phyloP scores from a whole-genome alignment of 345 rosid species.

The Aethionema arabicum region DNA sequence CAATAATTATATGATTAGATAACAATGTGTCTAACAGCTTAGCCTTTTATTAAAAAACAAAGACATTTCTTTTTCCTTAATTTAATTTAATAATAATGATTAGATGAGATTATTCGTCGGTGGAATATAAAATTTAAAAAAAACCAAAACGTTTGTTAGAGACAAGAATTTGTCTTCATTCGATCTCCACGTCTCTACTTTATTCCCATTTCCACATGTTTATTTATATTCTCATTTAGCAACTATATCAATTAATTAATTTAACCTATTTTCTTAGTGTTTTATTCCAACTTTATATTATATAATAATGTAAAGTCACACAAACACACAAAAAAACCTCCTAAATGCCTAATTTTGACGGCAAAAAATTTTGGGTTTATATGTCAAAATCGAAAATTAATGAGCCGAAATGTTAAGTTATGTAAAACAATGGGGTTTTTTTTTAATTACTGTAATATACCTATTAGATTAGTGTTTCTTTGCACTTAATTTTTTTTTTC shows the following conservation, averaged over 20 bases:
- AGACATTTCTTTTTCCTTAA: neutral
- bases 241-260: slow-evolving; percentile 23
- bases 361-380: neutral
- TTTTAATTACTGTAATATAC: slow-evolving; percentile 35
- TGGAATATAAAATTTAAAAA: slow-evolving; percentile 23
- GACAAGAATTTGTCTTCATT: slow-evolving; percentile 26
- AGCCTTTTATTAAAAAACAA: slow-evolving; percentile 23
- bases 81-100: slow-evolving; percentile 1
- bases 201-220: slow-evolving; percentile 38
- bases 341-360: too few relatives aligned
- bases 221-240: slow-evolving; percentile 16
- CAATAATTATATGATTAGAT: slow-evolving; percentile 8
- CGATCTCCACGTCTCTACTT: slow-evolving; percentile 30
- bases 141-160: slow-evolving; percentile 19
- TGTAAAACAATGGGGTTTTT: neutral
- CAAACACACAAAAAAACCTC: too few relatives aligned
- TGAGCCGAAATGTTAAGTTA: neutral
- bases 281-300: slow-evolving; percentile 1
- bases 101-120: slow-evolving; percentile 34
- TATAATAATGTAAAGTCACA: too few relatives aligned
- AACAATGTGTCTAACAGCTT: slow-evolving; percentile 52
- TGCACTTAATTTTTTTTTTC: too few relatives aligned
- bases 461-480: slow-evolving; percentile 30
- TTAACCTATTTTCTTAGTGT: slow-evolving; percentile 23
- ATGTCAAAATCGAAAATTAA: slow-evolving; percentile 19